A percentile compares a stretch with the other conserved stretches of the same genome.
Conservation (phyloP, 176 grass and related monocot genomes). For the Stipa capillata region DNA sequence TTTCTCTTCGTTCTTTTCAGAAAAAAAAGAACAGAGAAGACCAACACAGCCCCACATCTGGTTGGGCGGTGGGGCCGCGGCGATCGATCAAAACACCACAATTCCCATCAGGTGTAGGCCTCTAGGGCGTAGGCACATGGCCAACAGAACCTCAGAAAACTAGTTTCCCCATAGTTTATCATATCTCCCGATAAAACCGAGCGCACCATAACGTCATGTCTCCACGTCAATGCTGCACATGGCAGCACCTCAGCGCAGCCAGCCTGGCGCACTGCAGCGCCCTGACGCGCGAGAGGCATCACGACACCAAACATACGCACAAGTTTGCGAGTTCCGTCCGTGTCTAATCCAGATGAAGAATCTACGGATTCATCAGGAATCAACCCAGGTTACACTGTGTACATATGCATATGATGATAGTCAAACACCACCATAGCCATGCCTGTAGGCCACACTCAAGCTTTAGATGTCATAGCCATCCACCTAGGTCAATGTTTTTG, state of each 20-base stretch:
- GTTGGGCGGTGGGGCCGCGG: no score
- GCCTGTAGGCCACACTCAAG: not conserved
- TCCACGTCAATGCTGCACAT: constrained; percentile 21
- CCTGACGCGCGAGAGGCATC: no score
- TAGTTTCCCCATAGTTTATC: constrained; percentile 1
- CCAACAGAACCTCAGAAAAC: not conserved
- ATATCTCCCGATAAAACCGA: constrained; percentile 34
- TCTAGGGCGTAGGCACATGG: not conserved
- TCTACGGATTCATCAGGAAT: constrained; percentile 19
- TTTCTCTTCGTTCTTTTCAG: not conserved
- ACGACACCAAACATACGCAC: not conserved
- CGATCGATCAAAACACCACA: not conserved
- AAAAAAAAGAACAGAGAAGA: not conserved
- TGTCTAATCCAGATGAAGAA: constrained; percentile 8
- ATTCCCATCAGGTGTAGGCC: not conserved
- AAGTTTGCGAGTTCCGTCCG: not conserved
- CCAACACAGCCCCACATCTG: not conserved
- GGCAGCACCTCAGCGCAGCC: constrained; percentile 5
- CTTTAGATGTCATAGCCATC: not conserved
- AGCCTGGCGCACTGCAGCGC: no score
- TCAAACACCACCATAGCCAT: not conserved
- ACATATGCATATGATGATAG: not conserved
- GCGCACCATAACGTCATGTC: constrained; percentile 32
- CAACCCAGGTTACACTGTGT: not conserved
- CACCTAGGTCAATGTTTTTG: not conserved